Evolutionary conservation across 345 rosid species (phyloP).

Genomic region (Anastatica hierochuntica): DNA sequence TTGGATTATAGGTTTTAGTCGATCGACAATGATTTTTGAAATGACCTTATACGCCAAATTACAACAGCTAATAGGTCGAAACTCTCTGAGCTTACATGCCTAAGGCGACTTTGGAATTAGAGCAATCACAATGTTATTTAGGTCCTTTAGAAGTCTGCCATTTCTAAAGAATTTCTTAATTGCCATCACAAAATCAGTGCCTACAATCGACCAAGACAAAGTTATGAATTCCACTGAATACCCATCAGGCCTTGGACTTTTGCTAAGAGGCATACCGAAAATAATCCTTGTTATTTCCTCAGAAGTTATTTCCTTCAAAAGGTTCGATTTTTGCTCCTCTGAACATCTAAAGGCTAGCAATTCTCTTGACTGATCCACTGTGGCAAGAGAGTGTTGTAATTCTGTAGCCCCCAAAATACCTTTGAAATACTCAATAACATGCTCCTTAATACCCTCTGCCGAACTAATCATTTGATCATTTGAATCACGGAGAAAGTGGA

Average conservation of each 20-base stretch:
- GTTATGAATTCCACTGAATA: background rate
- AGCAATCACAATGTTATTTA: too few species aligned
- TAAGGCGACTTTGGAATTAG: too few species aligned
- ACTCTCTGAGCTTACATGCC: background rate
- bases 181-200: background rate
- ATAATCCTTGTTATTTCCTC: background rate
- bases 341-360: too few species aligned
- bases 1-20: background rate
- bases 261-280: background rate
- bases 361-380: too few species aligned
- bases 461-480: too few species aligned
- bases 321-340: too few species aligned
- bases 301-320: too few species aligned
- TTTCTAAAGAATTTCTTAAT: background rate
- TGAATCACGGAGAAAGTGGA: too few species aligned
- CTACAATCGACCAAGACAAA: background rate
- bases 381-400: too few species aligned
- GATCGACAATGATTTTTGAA: background rate
- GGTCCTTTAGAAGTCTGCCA: background rate
- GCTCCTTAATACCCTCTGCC: too few species aligned
- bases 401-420: too few species aligned
- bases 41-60: background rate
- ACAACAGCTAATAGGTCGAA: background rate
- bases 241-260: background rate
- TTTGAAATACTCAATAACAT: too few species aligned